Conservation (phyloP, 345 rosid genomes). For the Anacardium occidentale region DNA sequence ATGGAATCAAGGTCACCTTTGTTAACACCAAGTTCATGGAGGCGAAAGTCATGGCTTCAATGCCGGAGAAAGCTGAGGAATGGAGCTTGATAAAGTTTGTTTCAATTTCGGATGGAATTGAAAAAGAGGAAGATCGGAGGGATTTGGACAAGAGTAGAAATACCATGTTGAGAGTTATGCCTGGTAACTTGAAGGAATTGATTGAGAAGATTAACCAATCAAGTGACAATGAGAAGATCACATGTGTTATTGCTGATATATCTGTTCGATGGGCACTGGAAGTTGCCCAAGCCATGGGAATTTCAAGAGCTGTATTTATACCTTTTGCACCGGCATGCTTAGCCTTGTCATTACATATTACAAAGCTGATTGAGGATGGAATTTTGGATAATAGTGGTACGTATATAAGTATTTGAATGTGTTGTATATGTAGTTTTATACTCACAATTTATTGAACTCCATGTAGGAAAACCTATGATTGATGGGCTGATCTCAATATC, state of each 20-base stretch:
- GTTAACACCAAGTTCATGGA: constrained; percentile 30
- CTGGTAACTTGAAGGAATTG: constrained; percentile 20
- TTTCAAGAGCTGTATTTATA: constrained; percentile 15
- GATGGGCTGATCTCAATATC: constrained; percentile 19
- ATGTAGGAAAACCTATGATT: constrained; percentile 18
- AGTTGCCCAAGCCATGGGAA: constrained; percentile 29
- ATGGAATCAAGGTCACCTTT: constrained; percentile 43
- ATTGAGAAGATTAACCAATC: constrained; percentile 27
- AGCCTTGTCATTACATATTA: constrained; percentile 15
- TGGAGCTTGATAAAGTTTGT: constrained; percentile 19
- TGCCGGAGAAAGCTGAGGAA: background rate
- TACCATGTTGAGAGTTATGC: constrained; percentile 15
- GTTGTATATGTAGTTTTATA: background rate
- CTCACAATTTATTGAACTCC: background rate
- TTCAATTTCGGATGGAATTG: constrained; percentile 26
- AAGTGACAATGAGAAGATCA: constrained; percentile 19
- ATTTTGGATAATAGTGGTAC: constrained; percentile 25
- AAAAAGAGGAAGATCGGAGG: background rate
- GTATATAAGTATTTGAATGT: background rate
- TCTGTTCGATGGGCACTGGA: constrained; percentile 27
- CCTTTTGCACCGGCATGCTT: constrained; percentile 20
- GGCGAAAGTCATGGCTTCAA: constrained; percentile 20
- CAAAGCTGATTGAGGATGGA: constrained; percentile 22
- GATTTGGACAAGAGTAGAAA: constrained; percentile 7
- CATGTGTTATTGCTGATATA: constrained; percentile 30